phyloP scores from a whole-genome alignment of 352 stramenopile species.

The Discostella stelligera region DNA sequence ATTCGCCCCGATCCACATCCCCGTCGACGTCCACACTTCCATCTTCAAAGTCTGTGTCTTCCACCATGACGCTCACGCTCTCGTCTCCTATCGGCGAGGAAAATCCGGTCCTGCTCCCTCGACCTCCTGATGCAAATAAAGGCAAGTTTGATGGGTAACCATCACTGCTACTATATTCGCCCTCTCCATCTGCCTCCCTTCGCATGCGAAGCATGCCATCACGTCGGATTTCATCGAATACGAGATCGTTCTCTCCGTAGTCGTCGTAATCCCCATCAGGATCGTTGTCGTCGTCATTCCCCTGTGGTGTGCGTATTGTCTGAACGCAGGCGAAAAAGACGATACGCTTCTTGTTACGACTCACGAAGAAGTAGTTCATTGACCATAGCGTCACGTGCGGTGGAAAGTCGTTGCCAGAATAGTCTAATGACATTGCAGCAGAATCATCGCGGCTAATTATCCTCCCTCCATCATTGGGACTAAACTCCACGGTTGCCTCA shows the following conservation, averaged over 20 bases:
- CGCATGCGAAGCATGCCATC: conserved; percentile 7
- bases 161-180: not conserved
- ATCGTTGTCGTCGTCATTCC: conserved; percentile 20
- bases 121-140: not conserved
- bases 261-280: conserved; percentile 30
- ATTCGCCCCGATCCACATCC: conserved; percentile 29
- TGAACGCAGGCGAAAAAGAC: conserved; percentile 77
- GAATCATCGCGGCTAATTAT: conserved; percentile 25
- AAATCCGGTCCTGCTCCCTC: not conserved
- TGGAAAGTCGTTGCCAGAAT: conserved; percentile 19
- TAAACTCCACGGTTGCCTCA: not conserved
- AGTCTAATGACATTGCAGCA: not conserved
- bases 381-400: conserved; percentile 60
- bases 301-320: conserved; percentile 50
- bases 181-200: conserved; percentile 26
- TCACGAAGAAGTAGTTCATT: conserved; percentile 82
- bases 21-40: conserved; percentile 19
- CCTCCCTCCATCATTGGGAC: conserved; percentile 2
- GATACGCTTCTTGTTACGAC: conserved; percentile 73
- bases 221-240: conserved; percentile 43
- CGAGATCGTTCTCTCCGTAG: conserved; percentile 44
- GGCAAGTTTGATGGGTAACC: not conserved
- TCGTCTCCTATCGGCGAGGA: conserved; percentile 27
- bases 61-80: conserved; percentile 34
- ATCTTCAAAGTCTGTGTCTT: conserved; percentile 19